Evolutionary conservation across 2,329 filamentous ascomycete species (phyloP).

Genomic region (Penicillium sp.): DNA sequence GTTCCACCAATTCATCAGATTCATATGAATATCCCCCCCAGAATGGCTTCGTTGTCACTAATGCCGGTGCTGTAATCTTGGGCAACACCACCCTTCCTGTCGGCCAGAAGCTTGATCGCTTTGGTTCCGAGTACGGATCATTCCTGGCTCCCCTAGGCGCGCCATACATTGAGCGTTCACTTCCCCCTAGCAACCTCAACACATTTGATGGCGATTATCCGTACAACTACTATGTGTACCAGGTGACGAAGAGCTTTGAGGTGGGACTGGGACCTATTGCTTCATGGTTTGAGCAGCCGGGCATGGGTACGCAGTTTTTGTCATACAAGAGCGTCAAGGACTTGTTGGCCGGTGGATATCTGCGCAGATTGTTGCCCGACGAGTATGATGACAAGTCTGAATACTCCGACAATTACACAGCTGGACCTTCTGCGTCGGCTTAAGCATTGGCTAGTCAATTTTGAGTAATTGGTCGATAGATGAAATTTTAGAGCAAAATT

Average conservation of each 20-base stretch:
- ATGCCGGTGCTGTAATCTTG: slow-evolving; percentile 37
- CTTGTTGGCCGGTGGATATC: slow-evolving; percentile 34
- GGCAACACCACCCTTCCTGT: slow-evolving; percentile 42
- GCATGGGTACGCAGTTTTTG: slow-evolving; percentile 44
- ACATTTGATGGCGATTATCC: slow-evolving; percentile 41
- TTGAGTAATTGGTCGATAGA: too few relatives aligned
- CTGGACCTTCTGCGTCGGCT: slow-evolving; percentile 9
- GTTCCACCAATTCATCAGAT: background rate
- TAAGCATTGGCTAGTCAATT: background rate
- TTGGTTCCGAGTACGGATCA: slow-evolving; percentile 47
- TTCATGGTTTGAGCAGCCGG: slow-evolving; percentile 53
- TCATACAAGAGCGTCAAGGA: slow-evolving; percentile 28
- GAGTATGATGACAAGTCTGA: slow-evolving; percentile 26
- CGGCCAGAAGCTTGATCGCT: slow-evolving; percentile 50
- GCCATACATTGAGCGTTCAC: slow-evolving; percentile 49
- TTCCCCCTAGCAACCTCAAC: slow-evolving; percentile 50
- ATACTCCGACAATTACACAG: slow-evolving; percentile 21
- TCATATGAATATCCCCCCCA: slow-evolving; percentile 40
- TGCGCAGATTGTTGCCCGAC: slow-evolving; percentile 25
- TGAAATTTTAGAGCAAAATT: too few relatives aligned
- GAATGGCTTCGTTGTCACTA: slow-evolving; percentile 45
- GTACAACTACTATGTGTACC: slow-evolving; percentile 53
- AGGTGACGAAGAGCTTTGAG: slow-evolving; percentile 42
- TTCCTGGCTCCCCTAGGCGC: slow-evolving; percentile 47
- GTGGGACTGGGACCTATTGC: slow-evolving; percentile 49